Conservation (phyloP, 2,329 filamentous ascomycete genomes). For the Bipolaris sorokiniana region DNA sequence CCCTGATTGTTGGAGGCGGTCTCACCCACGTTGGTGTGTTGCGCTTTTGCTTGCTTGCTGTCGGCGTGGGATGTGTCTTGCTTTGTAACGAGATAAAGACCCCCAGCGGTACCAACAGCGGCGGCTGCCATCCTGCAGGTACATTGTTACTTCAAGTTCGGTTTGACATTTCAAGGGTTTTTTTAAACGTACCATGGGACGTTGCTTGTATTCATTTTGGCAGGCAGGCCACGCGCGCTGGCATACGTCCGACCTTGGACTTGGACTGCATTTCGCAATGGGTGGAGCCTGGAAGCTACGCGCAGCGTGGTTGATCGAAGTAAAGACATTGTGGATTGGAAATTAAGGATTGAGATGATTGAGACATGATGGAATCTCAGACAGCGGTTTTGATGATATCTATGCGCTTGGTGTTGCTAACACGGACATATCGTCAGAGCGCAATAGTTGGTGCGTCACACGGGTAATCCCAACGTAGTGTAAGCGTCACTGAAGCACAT, state of each 20-base stretch:
- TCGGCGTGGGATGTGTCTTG: background rate
- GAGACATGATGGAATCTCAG: constrained; percentile 1
- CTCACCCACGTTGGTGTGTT: background rate
- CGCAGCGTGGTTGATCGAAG: constrained; percentile 3
- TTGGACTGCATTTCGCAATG: constrained; percentile 35
- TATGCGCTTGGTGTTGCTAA: background rate
- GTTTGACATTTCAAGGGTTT: background rate
- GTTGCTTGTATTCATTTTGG: constrained; percentile 45
- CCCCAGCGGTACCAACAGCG: background rate
- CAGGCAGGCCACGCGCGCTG: constrained; percentile 34
- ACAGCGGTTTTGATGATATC: background rate
- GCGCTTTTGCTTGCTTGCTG: background rate
- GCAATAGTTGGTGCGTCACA: constrained; percentile 3
- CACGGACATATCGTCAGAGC: constrained; percentile 7
- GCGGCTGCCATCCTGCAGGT: constrained; percentile 1
- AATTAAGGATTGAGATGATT: background rate
- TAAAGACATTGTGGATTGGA: constrained; percentile 4
- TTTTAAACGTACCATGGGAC: constrained; percentile 46
- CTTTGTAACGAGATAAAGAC: constrained; percentile 2
- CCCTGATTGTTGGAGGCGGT: background rate
- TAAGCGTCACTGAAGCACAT: background rate
- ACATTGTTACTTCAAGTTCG: background rate
- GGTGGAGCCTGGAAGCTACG: constrained; percentile 26
- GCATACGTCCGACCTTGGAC: constrained; percentile 49
- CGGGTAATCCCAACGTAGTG: constrained; percentile 1